phyloP scores from a whole-genome alignment of 73 alveolate species.

The Tetrahymena thermophila region DNA sequence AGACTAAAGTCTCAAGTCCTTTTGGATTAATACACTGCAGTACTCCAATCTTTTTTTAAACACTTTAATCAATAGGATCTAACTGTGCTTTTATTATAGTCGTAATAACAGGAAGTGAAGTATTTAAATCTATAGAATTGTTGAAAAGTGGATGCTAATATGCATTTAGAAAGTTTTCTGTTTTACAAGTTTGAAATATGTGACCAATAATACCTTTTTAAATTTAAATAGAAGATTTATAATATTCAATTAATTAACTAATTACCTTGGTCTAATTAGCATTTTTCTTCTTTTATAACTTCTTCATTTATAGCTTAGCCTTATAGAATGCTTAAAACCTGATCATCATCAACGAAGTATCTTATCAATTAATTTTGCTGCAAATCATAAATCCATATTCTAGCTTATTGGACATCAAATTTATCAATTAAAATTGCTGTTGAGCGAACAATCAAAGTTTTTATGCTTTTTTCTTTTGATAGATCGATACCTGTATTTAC shows the following conservation, averaged over 20 bases:
- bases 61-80: not conserved
- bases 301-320: not conserved
- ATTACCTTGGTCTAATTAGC: not conserved
- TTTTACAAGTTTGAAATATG: not conserved
- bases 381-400: not conserved
- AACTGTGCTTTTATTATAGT: not conserved
- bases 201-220: slow-evolving; percentile 2
- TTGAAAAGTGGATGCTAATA: slow-evolving; percentile 15
- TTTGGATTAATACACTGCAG: slow-evolving; percentile 5
- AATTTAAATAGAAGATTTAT: not conserved
- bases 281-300: not conserved
- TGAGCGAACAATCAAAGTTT: not conserved
- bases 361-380: not conserved
- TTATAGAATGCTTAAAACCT: not conserved
- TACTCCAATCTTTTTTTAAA: slow-evolving; percentile 2
- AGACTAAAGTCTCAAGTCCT: slow-evolving; percentile 7
- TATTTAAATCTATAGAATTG: slow-evolving; percentile 18
- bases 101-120: slow-evolving; percentile 23
- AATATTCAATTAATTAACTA: not conserved
- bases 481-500: not conserved
- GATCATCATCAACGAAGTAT: not conserved
- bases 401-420: not conserved
- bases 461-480: not conserved
- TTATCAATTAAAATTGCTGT: not conserved
- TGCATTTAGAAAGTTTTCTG: not conserved